phyloP scores from a whole-genome alignment of 2,329 filamentous ascomycete genomes.

The Didymella arachidicola region DNA sequence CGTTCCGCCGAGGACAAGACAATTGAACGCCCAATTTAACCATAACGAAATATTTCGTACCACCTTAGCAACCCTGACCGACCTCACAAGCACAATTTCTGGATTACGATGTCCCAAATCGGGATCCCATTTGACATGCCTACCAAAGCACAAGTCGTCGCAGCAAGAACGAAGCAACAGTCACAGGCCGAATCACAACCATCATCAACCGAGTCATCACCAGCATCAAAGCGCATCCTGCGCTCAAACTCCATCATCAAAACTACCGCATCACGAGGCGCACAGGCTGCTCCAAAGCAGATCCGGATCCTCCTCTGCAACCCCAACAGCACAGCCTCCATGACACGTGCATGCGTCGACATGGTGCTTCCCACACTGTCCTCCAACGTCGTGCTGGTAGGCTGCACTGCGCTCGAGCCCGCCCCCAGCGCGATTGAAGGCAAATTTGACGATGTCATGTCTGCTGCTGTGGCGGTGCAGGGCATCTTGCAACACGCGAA shows the following conservation, averaged over 20 bases:
- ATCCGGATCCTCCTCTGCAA: slow-evolving; percentile 59
- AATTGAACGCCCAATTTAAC: not conserved
- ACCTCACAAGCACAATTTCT: not conserved
- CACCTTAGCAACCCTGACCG: not conserved
- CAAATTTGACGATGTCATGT: slow-evolving; percentile 59
- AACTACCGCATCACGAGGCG: slow-evolving; percentile 11
- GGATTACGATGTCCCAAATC: slow-evolving; percentile 7
- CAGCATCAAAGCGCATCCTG: slow-evolving; percentile 8
- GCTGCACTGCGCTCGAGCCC: slow-evolving; percentile 60
- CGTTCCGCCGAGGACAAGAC: not conserved
- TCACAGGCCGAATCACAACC: not conserved
- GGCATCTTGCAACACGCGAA: slow-evolving; percentile 55
- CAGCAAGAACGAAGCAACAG: not conserved
- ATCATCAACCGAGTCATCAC: not conserved
- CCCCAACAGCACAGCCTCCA: slow-evolving; percentile 57
- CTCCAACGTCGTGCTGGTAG: slow-evolving; percentile 57
- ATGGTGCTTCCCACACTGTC: slow-evolving; percentile 56
- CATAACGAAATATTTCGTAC: not conserved
- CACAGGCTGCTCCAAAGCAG: slow-evolving; percentile 19
- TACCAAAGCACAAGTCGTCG: not conserved
- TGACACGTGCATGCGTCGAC: slow-evolving; percentile 58
- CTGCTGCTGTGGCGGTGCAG: slow-evolving; percentile 58
- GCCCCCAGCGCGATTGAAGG: slow-evolving; percentile 62
- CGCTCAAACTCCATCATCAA: slow-evolving; percentile 14
- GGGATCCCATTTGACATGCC: slow-evolving; percentile 19